A percentile compares a stretch with the other conserved stretches of the same genome.
phyloP scores from a whole-genome alignment of 768 basidiomycete genomes.

The Cubamyces sp. region DNA sequence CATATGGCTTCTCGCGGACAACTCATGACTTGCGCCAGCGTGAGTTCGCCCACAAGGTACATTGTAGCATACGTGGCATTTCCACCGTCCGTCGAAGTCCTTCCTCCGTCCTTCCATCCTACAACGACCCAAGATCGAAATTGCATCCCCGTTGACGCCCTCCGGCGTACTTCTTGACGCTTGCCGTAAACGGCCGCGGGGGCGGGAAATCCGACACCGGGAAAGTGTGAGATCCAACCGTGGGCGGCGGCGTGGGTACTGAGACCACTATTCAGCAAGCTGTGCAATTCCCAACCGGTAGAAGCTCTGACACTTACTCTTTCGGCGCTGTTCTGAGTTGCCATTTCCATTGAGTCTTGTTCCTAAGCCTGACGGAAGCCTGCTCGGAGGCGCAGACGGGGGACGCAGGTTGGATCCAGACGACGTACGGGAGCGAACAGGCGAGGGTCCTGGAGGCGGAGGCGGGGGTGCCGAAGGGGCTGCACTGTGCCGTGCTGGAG shows the following conservation, averaged over 20 bases:
- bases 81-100: conserved; percentile 9
- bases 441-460: conserved; percentile 28
- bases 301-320: conserved; percentile 31
- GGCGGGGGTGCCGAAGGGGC: conserved; percentile 22
- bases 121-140: conserved; percentile 57
- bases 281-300: neutral
- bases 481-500: conserved; percentile 7
- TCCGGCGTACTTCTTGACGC: conserved; percentile 60
- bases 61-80: conserved; percentile 24
- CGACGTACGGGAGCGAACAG: conserved; percentile 22
- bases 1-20: conserved; percentile 3
- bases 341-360: conserved; percentile 27
- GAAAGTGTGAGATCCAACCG: conserved; percentile 70
- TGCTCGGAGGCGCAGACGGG: conserved; percentile 25
- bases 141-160: conserved; percentile 72
- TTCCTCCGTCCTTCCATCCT: conserved; percentile 11
- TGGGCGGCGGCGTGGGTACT: conserved; percentile 65
- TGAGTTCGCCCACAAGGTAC: neutral
- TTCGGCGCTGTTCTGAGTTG: conserved; percentile 24
- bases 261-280: conserved; percentile 21
- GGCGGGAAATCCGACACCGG: conserved; percentile 80
- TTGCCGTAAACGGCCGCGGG: conserved; percentile 63
- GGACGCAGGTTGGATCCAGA: conserved; percentile 18
- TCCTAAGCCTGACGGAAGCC: conserved; percentile 22
- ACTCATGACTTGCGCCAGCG: conserved; percentile 12